Evolutionary conservation across 2,329 filamentous ascomycete species (phyloP), one percentile per base, ranked within the genome.

Genomic region (Trichoderma sp.): DNA sequence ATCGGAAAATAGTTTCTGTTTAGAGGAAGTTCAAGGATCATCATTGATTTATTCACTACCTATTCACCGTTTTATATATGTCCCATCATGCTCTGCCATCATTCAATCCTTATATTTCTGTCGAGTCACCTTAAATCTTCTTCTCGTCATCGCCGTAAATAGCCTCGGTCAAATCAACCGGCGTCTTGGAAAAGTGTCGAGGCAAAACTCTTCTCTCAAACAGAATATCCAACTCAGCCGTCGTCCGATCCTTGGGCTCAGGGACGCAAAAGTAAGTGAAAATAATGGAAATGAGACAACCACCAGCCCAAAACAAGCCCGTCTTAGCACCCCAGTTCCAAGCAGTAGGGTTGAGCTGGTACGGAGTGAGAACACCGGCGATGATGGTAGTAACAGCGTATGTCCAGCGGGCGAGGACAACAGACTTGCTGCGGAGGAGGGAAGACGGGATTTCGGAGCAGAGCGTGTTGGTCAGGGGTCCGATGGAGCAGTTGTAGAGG

Each of bases 401-500:
- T 0, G 76, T 77, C 0, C 78, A 76, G 15, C 87, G 81, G 1
- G 86, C 84, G 67, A 89, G 80, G 4, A 87, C 86, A 15, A 88
- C 85, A 1, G 87, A 87, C 80, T 88, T 88, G 57, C 84, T 82
- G 73, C 86, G 85, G 39, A 89, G 83, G 9, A 87, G 82, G 0
- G 85, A 86, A 0, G 86, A 87, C 0, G 86, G 86, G 7, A 86
- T 82, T 74, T 89, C 87, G 0, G 86, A 83, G 11, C 88, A 75
- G 30, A 89, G 79, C 0, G 83, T 83, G 77, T 88, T 89, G 7
- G 84, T 84, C 8, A 88, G 83, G 0, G 87, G 87, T 0, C 87
- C 88, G 14, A 89, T 82, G 3, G 86, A 85, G 71, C 85, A 82
- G 79, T 86, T 85, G 78, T 89, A 89, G 3, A 85, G 79, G 68